Conservation (phyloP, 2,329 filamentous ascomycete genomes). For the Epichloe baconii region DNA sequence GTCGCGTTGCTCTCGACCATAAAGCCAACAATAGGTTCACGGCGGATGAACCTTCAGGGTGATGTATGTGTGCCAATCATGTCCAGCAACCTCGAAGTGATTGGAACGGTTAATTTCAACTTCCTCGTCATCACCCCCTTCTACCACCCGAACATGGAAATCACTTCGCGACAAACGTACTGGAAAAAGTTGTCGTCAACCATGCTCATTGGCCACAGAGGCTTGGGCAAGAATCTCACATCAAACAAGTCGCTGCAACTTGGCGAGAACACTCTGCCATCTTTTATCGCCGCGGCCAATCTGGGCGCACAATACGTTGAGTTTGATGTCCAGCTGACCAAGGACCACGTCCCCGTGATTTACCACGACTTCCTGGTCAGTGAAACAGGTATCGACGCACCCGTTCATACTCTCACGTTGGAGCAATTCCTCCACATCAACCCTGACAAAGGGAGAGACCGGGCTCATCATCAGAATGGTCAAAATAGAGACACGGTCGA, state of each 20-base stretch:
- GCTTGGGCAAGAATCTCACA: constrained; percentile 80
- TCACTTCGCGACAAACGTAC: constrained; percentile 84
- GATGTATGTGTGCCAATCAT: constrained; percentile 88
- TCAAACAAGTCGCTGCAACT: constrained; percentile 80
- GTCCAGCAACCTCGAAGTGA: constrained; percentile 72
- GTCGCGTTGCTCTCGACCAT: constrained; percentile 81
- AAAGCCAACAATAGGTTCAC: constrained; percentile 67
- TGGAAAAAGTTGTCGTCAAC: constrained; percentile 88
- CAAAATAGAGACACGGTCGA: not conserved
- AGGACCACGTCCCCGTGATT: constrained; percentile 94
- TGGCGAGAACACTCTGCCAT: constrained; percentile 90
- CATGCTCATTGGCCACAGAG: constrained; percentile 62
- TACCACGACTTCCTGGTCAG: constrained; percentile 98
- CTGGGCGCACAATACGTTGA: constrained; percentile 67
- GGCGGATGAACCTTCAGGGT: constrained; percentile 83
- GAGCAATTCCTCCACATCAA: constrained; percentile 93
- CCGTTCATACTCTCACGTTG: constrained; percentile 85
- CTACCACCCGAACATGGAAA: constrained; percentile 81
- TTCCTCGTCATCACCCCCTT: constrained; percentile 93
- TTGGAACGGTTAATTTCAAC: constrained; percentile 93
- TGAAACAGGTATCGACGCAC: constrained; percentile 93
- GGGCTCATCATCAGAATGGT: not conserved
- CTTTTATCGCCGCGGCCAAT: constrained; percentile 92
- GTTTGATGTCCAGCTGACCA: constrained; percentile 93
- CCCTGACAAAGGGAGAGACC: constrained; percentile 29